These are phyloP conservation scores for Salix arbutifolia DNA, from an alignment of 345 rosid genomes.

Conservation along the genomic window DNA sequence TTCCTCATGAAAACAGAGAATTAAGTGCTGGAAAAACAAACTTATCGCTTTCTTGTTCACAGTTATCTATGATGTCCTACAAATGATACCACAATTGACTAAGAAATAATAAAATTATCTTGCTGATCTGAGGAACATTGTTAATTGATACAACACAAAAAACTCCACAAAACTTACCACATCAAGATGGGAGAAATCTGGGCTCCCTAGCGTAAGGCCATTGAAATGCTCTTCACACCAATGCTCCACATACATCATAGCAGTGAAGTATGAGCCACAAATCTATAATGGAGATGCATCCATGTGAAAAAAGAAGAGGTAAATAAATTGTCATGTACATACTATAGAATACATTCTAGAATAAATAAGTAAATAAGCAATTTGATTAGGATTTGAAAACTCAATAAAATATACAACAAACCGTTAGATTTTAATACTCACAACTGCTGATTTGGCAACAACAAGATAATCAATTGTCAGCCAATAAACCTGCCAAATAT, in stretches of 20 bases:
- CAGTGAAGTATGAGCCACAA: conserved; percentile 82
- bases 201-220: conserved; percentile 66
- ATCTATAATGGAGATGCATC: conserved; percentile 35
- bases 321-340: background rate
- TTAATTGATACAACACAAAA: background rate
- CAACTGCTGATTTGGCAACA: conserved; percentile 84
- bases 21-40: background rate
- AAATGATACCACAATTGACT: background rate
- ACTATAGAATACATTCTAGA: background rate
- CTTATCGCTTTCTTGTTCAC: background rate
- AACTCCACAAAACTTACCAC: conserved; percentile 45
- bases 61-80: background rate
- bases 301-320: conserved; percentile 2
- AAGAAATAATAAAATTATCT: background rate
- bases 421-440: conserved; percentile 33
- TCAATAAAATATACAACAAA: background rate
- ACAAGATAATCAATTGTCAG: conserved; percentile 74
- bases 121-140: background rate
- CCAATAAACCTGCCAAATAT: conserved; percentile 77
- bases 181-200: conserved; percentile 84
- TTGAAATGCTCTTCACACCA: conserved; percentile 93
- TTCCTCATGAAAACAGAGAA: background rate
- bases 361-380: background rate
- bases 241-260: conserved; percentile 85
- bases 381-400: background rate